Conservation (phyloP, 2,329 filamentous ascomycete species). For the Alternaria sp. region DNA sequence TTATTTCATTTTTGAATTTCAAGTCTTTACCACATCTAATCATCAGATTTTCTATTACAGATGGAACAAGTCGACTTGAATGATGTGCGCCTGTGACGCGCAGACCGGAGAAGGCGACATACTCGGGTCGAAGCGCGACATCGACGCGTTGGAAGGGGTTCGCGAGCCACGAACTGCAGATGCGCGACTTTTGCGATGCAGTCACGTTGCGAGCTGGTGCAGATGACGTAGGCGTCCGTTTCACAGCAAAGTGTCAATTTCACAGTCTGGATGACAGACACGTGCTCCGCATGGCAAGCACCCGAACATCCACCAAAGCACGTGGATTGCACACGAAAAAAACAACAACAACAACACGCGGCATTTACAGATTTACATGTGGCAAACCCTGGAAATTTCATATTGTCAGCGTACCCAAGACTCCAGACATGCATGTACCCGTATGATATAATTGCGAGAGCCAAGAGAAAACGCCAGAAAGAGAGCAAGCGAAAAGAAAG, state of each 20-base stretch:
- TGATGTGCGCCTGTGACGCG: not conserved
- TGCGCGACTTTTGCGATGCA: not conserved
- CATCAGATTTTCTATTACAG: not conserved
- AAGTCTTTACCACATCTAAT: not conserved
- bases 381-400: conserved; percentile 18
- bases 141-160: not conserved
- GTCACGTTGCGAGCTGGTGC: not conserved
- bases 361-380: conserved; percentile 22
- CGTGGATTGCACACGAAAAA: conserved; percentile 5
- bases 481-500: not conserved
- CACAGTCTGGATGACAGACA: not conserved
- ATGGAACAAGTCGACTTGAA: not conserved
- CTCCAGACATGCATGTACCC: conserved; percentile 21
- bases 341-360: not conserved
- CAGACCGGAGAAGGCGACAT: not conserved
- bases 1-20: not conserved
- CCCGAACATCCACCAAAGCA: not conserved
- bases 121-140: not conserved
- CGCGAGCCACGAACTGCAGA: not conserved
- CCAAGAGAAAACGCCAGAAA: conserved; percentile 8
- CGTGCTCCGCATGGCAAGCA: not conserved
- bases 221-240: not conserved
- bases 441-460: conserved; percentile 9
- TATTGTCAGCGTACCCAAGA: not conserved
- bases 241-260: not conserved